Conservation (phyloP, 176 grass and related monocot genomes). For the Carex pumila region DNA sequence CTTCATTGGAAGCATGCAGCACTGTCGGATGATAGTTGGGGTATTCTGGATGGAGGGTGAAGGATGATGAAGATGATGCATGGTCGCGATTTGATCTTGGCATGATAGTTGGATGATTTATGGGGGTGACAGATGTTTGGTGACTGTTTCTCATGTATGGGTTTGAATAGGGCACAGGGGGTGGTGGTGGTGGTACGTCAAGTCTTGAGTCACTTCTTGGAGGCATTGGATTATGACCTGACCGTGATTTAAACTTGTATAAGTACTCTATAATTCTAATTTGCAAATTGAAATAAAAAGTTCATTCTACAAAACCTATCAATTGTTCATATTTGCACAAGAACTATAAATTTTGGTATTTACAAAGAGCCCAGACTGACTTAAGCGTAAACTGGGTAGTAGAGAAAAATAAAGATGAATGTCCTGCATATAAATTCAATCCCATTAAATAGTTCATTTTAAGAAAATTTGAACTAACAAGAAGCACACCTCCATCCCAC, state of each 20-base stretch:
- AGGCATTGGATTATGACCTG: conserved; percentile 10
- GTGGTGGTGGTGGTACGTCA: not conserved
- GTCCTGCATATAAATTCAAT: not conserved
- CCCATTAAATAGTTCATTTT: not conserved
- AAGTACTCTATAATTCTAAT: not conserved
- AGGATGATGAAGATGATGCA: conserved; percentile 26
- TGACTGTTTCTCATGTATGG: not conserved
- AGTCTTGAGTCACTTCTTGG: conserved; percentile 9
- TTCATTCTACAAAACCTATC: not conserved
- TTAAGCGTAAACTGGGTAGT: not conserved
- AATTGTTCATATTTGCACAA: not conserved
- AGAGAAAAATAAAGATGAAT: not conserved
- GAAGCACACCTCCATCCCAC: not conserved
- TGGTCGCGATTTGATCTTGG: conserved; percentile 10
- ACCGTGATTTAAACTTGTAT: not conserved
- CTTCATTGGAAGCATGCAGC: not conserved
- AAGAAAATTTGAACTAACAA: not conserved
- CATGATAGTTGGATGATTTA: conserved; percentile 5
- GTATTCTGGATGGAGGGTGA: conserved; percentile 5
- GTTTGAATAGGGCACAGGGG: conserved; percentile 6
- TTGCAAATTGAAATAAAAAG: not conserved
- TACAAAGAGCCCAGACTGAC: not conserved
- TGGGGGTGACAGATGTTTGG: not conserved
- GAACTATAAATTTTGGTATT: not conserved
- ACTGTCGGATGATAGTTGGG: not conserved